Evolutionary conservation across 2,329 filamentous ascomycete genomes (phyloP), one percentile per base, ranked within the genome.

Genomic region (Aspergillus carbonarius): DNA sequence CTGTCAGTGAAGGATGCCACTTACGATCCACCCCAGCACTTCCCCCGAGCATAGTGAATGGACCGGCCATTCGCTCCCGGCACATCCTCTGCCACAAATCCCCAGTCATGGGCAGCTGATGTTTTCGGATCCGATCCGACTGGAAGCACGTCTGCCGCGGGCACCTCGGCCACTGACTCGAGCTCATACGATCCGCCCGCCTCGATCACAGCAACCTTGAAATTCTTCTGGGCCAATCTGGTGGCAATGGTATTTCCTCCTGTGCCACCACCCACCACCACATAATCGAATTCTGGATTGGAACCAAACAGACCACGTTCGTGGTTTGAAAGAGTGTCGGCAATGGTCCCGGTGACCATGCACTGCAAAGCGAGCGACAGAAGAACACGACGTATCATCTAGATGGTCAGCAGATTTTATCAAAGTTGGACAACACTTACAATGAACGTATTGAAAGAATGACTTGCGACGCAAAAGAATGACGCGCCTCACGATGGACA

Each of bases 221-320:
- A 64, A 0, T 55, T 39, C 3, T 62, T 58, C 52, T 70, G 61
- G 5, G 71, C 70, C 18, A 72, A 58, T 13, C 68, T 61, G 1
- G 65, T 69, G 7, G 69, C 69, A 2, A 72, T 46, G 10, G 62
- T 61, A 42, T 53, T 64, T 1, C 72, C 72, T 5, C 64, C 67
- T 0, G 69, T 70, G 5, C 68, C 70, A 15, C 71, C 71, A 12
- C 68, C 69, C 9, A 71, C 62, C 13, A 72, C 65, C 15, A 72
- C 58, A 44, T 70, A 72, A 47, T 72, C 70, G 39, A 25, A 50
- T 23, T 49, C 37, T 6, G 23, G 8, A 9, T 44, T 17, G 30
- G 30, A 32, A 8, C 7, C 35, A 4, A 50, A 35, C 2, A 53
- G 25, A 34, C 37, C 51, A 5, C 51, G 51, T 23, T 42, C 51